phyloP scores from a whole-genome alignment of 495 filamentous ascomycete genomes.

The Cenococcum geophilum region DNA sequence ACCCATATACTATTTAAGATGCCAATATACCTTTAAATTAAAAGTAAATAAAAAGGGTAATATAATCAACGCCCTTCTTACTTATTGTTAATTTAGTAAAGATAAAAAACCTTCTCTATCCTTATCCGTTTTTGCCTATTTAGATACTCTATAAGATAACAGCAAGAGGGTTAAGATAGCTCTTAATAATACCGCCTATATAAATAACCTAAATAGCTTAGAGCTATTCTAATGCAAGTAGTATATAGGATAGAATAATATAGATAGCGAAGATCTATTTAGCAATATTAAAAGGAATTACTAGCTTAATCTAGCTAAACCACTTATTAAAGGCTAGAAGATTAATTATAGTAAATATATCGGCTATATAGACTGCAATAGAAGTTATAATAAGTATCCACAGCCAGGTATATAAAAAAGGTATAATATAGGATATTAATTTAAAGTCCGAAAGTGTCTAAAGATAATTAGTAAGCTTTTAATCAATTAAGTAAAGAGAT shows the following conservation, averaged over 20 bases:
- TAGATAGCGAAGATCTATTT: conserved; percentile 89
- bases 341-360: conserved; percentile 88
- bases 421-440: conserved; percentile 63
- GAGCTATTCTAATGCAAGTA: conserved; percentile 69
- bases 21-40: conserved; percentile 70
- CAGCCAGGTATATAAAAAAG: conserved; percentile 78
- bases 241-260: conserved; percentile 78
- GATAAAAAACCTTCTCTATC: conserved; percentile 84
- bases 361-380: conserved; percentile 77
- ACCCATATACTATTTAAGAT: conserved; percentile 5
- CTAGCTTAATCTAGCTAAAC: conserved; percentile 56
- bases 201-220: conserved; percentile 72
- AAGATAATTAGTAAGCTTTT: background rate
- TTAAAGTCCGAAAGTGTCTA: conserved; percentile 89
- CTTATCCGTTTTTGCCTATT: conserved; percentile 53
- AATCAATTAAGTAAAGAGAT: background rate
- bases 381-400: conserved; percentile 73
- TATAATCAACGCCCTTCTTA: conserved; percentile 83
- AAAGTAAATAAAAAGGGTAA: conserved; percentile 91
- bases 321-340: conserved; percentile 71
- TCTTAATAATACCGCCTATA: conserved; percentile 78
- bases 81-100: conserved; percentile 88
- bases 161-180: conserved; percentile 81
- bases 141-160: conserved; percentile 75
- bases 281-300: conserved; percentile 60